These are phyloP conservation scores for Cicer chorassanicum DNA, from an alignment of 306 rosid species.

Conservation along the genomic window DNA sequence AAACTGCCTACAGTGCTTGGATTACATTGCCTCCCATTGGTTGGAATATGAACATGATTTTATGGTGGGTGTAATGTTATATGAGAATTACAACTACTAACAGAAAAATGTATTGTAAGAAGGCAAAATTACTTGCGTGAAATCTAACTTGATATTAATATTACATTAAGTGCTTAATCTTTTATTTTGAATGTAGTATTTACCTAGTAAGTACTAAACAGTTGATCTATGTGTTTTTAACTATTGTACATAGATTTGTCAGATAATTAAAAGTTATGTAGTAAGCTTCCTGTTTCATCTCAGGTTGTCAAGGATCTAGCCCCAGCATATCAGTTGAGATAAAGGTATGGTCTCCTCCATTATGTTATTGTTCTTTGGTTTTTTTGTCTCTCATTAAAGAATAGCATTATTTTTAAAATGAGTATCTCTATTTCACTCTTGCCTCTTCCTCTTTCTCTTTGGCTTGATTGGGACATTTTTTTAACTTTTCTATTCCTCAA, in stretches of 20 bases:
- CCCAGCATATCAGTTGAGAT: slow-evolving; percentile 85
- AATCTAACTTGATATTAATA: slow-evolving; percentile 3
- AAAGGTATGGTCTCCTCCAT: slow-evolving; percentile 61
- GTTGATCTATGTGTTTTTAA: neutral
- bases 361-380: slow-evolving; percentile 10
- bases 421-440: slow-evolving; percentile 25
- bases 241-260: slow-evolving; percentile 5
- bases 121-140: neutral
- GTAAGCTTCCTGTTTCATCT: slow-evolving; percentile 45
- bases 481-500: slow-evolving; percentile 22
- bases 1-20: neutral
- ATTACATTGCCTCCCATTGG: slow-evolving; percentile 5
- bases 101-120: neutral
- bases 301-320: slow-evolving; percentile 62
- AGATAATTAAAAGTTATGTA: slow-evolving; percentile 24
- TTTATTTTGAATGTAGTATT: slow-evolving; percentile 7
- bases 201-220: neutral
- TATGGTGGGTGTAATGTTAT: slow-evolving; percentile 3
- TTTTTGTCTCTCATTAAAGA: slow-evolving; percentile 15
- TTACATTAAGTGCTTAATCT: slow-evolving; percentile 10
- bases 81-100: neutral
- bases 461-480: slow-evolving; percentile 32
- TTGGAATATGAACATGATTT: neutral
- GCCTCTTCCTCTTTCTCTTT: neutral
- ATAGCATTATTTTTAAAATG: slow-evolving; percentile 3